These are phyloP conservation scores for Macrotyloma uniflorum DNA, from an alignment of 306 rosid species.

Conservation along the genomic window DNA sequence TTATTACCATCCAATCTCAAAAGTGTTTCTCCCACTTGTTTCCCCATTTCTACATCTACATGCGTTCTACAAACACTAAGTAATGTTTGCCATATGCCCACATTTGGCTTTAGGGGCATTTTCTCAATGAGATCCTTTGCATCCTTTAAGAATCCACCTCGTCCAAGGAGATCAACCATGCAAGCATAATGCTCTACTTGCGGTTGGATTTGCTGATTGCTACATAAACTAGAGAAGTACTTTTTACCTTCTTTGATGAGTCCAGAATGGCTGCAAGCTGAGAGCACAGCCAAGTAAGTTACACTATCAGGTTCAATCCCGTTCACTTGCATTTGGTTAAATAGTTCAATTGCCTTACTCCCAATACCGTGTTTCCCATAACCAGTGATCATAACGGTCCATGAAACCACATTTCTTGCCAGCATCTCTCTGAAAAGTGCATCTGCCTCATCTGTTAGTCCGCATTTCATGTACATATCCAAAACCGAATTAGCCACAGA, in stretches of 20 bases:
- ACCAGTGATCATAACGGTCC: constrained; percentile 78
- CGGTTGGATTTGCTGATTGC: constrained; percentile 34
- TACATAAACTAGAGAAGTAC: constrained; percentile 52
- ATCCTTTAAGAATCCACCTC: constrained; percentile 58
- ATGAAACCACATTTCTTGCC: constrained; percentile 54
- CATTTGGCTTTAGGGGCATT: constrained; percentile 64
- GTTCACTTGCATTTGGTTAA: constrained; percentile 49
- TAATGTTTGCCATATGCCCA: constrained; percentile 67
- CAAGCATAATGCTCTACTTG: constrained; percentile 72
- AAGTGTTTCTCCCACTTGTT: constrained; percentile 59
- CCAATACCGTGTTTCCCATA: constrained; percentile 71
- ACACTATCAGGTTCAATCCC: constrained; percentile 59
- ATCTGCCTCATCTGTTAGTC: constrained; percentile 56
- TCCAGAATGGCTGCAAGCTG: constrained; percentile 76
- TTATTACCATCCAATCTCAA: constrained; percentile 51
- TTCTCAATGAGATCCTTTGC: constrained; percentile 58
- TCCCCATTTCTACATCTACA: constrained; percentile 57
- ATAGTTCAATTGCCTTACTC: constrained; percentile 50
- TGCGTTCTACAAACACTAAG: constrained; percentile 70
- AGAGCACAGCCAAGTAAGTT: constrained; percentile 63
- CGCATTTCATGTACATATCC: constrained; percentile 77
- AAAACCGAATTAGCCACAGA: constrained; percentile 64
- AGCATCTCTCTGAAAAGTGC: constrained; percentile 53
- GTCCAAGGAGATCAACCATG: constrained; percentile 71
- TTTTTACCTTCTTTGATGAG: constrained; percentile 59